Evolutionary conservation across 1,139 yeast species (phyloP), one percentile per base, ranked within the genome.

Genomic region (Candida sp.): DNA sequence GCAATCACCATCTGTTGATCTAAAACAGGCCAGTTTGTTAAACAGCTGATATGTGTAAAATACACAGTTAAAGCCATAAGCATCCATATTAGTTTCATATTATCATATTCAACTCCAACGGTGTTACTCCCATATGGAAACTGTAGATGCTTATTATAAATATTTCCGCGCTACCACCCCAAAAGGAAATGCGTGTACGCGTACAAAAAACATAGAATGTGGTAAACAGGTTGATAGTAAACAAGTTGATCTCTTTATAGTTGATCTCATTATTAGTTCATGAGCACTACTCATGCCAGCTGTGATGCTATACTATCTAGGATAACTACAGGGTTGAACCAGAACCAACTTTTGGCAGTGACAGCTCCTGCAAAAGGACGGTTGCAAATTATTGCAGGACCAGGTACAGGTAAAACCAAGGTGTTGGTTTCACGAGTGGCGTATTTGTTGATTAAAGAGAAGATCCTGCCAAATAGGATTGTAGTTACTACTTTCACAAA

Each of bases 401-500:
- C 97, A 0, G 97, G 98, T 2, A 86, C 82, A 0, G 91, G 91
- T 4, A 87, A 90, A 60, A 90, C 97, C 3, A 87, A 83, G 55
- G 91, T 91, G 2, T 66, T 91, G 37, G 82, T 88, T 0, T 74
- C 90, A 1, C 70, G 96, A 38, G 95, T 89, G 6, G 95, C 95
- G 0, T 78, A 82, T 56, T 67, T 90, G 32, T 55, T 88, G 22
- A 51, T 79, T 2, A 63, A 73, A 8, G 75, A 79, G 33, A 57
- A 70, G 2, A 62, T 84, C 1, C 64, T 70, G 1, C 90, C 97
- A 0, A 70, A 73, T 27, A 66, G 76, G 38, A 75, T 91, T 35
- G 76, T 91, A 3, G 93, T 90, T 22, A 88, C 97, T 9, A 90
- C 97, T 0, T 91, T 91, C 64, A 90, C 97, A 19, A 87, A 87